Evolutionary conservation across 495 filamentous ascomycete genomes (phyloP).

Genomic region (Cercophora samala): DNA sequence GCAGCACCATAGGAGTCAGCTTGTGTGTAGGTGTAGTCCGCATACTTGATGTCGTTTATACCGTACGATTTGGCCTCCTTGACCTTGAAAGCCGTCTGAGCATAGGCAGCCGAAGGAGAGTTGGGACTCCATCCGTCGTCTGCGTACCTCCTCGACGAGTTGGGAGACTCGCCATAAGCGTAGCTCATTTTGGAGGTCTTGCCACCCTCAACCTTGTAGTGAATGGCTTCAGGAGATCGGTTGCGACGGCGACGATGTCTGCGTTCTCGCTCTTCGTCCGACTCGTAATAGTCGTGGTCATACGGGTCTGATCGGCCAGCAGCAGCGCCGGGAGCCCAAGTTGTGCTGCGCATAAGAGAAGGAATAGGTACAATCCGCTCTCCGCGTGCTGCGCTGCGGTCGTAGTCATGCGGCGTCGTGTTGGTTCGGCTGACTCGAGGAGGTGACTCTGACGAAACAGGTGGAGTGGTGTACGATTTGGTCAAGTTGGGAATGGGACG

Average conservation of each 20-base stretch:
- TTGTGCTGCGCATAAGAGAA: constrained; percentile 21
- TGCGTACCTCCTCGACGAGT: constrained; percentile 21
- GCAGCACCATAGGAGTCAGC: neutral
- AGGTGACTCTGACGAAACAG: constrained; percentile 24
- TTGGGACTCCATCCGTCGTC: constrained; percentile 8
- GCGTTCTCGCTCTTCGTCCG: constrained; percentile 31
- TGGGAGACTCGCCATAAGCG: constrained; percentile 25
- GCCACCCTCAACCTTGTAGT: constrained; percentile 28
- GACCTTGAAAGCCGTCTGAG: constrained; percentile 21
- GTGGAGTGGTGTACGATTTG: constrained; percentile 31
- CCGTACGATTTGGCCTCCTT: constrained; percentile 24
- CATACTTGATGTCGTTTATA: constrained; percentile 24
- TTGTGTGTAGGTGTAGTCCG: constrained; percentile 17
- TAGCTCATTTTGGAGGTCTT: constrained; percentile 31
- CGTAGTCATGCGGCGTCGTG: constrained; percentile 26
- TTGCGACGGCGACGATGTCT: constrained; percentile 23
- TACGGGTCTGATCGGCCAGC: constrained; percentile 11
- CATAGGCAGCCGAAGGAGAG: constrained; percentile 18
- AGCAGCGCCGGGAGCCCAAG: constrained; percentile 22
- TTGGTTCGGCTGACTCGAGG: constrained; percentile 32
- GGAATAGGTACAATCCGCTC: constrained; percentile 12
- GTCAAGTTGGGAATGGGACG: constrained; percentile 30
- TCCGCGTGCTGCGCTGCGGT: neutral
- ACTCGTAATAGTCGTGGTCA: constrained; percentile 24
- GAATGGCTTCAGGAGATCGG: constrained; percentile 21